Conservation (phyloP, 2,329 filamentous ascomycete species). For the Tolypocladium sp. region DNA sequence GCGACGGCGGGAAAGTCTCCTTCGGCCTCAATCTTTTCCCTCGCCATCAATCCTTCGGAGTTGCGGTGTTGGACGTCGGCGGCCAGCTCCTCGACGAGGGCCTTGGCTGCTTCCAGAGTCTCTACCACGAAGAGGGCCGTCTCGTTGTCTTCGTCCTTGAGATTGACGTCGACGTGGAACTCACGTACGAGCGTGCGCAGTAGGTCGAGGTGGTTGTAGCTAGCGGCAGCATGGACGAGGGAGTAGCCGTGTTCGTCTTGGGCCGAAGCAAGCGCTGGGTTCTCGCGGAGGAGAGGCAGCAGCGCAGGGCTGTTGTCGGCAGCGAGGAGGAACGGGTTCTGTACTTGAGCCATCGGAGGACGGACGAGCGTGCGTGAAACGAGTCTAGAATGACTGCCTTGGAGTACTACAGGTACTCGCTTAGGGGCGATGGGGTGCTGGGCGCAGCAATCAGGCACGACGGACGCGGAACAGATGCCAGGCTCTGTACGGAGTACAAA, state of each 20-base stretch:
- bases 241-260: conserved; percentile 94
- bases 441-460: neutral
- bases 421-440: neutral
- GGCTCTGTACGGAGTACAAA: neutral
- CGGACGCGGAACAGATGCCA: neutral
- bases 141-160: conserved; percentile 85
- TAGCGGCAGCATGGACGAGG: conserved; percentile 83
- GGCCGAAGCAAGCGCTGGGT: conserved; percentile 65
- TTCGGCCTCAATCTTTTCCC: conserved; percentile 71
- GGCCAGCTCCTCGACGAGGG: conserved; percentile 74
- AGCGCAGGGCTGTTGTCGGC: conserved; percentile 72
- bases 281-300: conserved; percentile 61
- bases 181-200: conserved; percentile 67
- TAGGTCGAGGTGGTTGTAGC: conserved; percentile 80
- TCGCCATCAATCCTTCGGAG: conserved; percentile 67
- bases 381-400: neutral
- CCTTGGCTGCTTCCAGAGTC: conserved; percentile 65
- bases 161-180: conserved; percentile 68
- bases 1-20: conserved; percentile 69
- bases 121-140: conserved; percentile 94
- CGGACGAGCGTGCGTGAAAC: neutral
- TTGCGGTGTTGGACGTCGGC: conserved; percentile 59
- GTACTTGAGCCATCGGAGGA: conserved; percentile 36
- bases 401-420: neutral
- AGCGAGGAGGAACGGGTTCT: conserved; percentile 65